Conservation (phyloP, 78 protist species). For the Anaeramoeba flamelloides region DNA sequence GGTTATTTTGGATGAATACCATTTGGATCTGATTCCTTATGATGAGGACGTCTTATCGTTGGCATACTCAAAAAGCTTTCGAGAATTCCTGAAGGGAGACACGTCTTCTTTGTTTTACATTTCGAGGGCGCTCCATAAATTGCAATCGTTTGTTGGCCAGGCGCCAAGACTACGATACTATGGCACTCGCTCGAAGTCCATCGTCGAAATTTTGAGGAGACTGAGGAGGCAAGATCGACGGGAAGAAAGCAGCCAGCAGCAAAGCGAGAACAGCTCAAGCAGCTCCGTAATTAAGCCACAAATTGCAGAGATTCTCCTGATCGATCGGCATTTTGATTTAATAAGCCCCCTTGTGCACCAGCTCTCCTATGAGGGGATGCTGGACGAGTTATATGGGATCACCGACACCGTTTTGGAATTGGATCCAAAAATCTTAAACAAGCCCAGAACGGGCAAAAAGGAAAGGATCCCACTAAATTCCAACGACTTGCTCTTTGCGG, state of each 20-base stretch:
- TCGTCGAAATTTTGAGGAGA: conserved; percentile 19
- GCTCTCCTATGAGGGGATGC: no score
- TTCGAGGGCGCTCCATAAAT: conserved; percentile 45
- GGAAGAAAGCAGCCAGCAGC: conserved; percentile 4
- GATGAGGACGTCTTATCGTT: conserved; percentile 69
- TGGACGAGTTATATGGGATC: no score
- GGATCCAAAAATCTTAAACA: no score
- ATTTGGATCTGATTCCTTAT: conserved; percentile 52
- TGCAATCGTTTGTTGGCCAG: conserved; percentile 42
- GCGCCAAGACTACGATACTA: conserved; percentile 60
- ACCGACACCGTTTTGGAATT: no score
- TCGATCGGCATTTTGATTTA: conserved; percentile 54
- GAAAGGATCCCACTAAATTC: no score
- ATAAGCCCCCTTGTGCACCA: conserved; percentile 14
- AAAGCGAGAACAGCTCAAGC: conserved; percentile 1
- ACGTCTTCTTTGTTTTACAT: conserved; percentile 24
- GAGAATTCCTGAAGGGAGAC: conserved; percentile 52
- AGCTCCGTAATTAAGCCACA: conserved; percentile 10
- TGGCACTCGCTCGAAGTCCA: conserved; percentile 41
- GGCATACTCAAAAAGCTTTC: conserved; percentile 33
- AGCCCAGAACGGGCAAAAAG: no score
- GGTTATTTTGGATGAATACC: conserved; percentile 17
- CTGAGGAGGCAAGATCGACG: conserved; percentile 22
- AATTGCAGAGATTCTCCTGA: conserved; percentile 42
- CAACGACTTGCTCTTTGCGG: no score